Conservation (phyloP, 1,284 basidiomycete genomes). For the Heterobasidion occidentale region DNA sequence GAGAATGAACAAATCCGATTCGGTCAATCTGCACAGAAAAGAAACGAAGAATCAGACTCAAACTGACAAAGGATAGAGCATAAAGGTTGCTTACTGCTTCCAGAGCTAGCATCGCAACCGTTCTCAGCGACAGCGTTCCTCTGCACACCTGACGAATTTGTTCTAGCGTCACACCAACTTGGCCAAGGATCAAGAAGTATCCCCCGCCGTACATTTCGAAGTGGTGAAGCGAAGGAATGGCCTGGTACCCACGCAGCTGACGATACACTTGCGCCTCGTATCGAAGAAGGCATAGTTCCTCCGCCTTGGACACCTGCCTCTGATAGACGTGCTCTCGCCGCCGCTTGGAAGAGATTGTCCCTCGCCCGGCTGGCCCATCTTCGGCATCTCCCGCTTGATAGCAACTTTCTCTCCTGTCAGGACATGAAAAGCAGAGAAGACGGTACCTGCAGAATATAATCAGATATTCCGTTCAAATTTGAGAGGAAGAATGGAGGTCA, state of each 20-base stretch:
- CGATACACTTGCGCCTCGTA: slow-evolving; percentile 7
- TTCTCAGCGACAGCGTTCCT: slow-evolving; percentile 10
- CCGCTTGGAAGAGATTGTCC: too few relatives aligned
- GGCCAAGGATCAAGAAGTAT: slow-evolving; percentile 13
- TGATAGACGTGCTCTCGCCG: too few relatives aligned
- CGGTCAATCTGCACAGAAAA: background rate
- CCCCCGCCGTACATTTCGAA: slow-evolving; percentile 3
- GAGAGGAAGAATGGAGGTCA: background rate
- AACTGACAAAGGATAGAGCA: background rate
- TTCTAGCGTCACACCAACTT: slow-evolving; percentile 10
- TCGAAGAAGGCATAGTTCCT: background rate
- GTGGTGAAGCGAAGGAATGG: slow-evolving; percentile 7
- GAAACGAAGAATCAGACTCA: background rate
- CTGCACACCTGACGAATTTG: slow-evolving; percentile 10
- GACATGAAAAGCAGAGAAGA: background rate
- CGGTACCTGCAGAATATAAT: background rate
- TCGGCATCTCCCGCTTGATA: background rate
- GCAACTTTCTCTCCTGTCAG: background rate
- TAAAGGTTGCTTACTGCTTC: slow-evolving; percentile 6
- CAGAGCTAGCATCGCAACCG: slow-evolving; percentile 12
- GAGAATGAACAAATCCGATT: slow-evolving; percentile 10
- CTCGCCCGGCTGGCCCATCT: background rate
- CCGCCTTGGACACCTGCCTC: background rate
- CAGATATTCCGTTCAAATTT: too few relatives aligned
- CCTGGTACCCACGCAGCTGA: slow-evolving; percentile 1